A percentile compares a stretch with the other conserved stretches of the same genome.
Evolutionary conservation across 208 protist genomes (phyloP).

Genomic region (Endotrypanum monterogeii): DNA sequence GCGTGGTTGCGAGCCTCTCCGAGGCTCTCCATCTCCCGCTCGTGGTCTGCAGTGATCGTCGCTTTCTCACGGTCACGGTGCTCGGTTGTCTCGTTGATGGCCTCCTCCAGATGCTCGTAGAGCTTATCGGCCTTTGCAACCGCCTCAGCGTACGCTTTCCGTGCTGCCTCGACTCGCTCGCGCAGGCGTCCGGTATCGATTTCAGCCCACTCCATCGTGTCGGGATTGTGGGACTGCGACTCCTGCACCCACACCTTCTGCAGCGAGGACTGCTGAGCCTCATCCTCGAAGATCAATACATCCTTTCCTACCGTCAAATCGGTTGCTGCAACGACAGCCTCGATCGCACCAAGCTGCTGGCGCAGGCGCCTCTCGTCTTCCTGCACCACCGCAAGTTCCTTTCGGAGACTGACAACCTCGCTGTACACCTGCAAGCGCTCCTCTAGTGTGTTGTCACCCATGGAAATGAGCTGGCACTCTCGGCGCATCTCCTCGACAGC

Average conservation of each 20-base stretch:
- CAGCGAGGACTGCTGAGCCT: conserved; percentile 61
- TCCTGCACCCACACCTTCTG: conserved; percentile 57
- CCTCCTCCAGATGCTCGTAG: conserved; percentile 54
- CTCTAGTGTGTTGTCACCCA: conserved; percentile 31
- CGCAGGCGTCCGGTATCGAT: conserved; percentile 55
- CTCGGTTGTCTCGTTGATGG: conserved; percentile 77
- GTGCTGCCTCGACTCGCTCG: conserved; percentile 42
- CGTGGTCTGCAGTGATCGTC: conserved; percentile 47
- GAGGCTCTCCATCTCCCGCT: conserved; percentile 71
- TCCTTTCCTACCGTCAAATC: conserved; percentile 52
- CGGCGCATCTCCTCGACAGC: conserved; percentile 15
- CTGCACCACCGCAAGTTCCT: conserved; percentile 66
- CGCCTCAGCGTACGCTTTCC: conserved; percentile 31
- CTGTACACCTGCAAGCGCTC: conserved; percentile 71
- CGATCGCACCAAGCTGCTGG: conserved; percentile 40
- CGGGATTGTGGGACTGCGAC: conserved; percentile 42
- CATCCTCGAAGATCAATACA: conserved; percentile 60
- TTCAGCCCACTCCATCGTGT: conserved; percentile 50
- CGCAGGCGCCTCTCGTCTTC: conserved; percentile 57
- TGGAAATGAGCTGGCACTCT: conserved; percentile 9
- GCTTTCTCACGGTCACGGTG: conserved; percentile 66
- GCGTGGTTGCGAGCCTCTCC: conserved; percentile 47
- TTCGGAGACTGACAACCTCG: conserved; percentile 65
- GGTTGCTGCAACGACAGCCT: conserved; percentile 33
- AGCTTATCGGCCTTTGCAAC: conserved; percentile 43